Base-by-base conservation (phyloP, 176 grass and related monocot species). In the Tuctoria greenei region DNA sequence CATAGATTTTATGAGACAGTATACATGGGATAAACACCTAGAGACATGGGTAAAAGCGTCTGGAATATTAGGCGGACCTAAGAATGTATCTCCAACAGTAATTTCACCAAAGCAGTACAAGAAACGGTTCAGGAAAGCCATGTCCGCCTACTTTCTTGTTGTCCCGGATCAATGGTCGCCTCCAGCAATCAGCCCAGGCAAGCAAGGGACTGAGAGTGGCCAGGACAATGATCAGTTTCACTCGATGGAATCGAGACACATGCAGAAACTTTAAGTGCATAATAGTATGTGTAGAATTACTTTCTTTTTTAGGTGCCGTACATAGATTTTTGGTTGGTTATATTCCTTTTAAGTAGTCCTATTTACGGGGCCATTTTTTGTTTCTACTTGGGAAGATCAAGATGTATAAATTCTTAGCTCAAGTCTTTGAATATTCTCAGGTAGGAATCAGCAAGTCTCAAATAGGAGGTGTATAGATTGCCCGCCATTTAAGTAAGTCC, bases 41-140 rank as follows among this genome's bases (percentile, higher is more conserved):
- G 92, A 99, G 80, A 95, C 95, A 82, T 99, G 95, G 89, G 95
- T 95, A 35, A 99, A 99, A 84, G 89, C 95, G 83, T 92, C 95
- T 62, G 92, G 95, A 65, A 95, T 99, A 74, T 82, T 99, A 75
- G 95, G 95, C 15, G 95, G 95, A 47, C 95, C 89, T 1, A 99
- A 90, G 66, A 99, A 99, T 71, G 92, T 90, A 4, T 88, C 87
- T 27, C 92, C 95, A 15, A 99, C 95, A 16, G 95, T 99, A 37
- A 92, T 99, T 84, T 99, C 95, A 52, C 95, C 95, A 7, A 92
- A 95, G 77, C 91, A 99, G 73, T 99, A 99, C 89, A 99, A 99
- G 81, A 92, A 79, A 18, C 82, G 92, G 16, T 99, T 99, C 71
- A 87, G 95, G 39, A 99, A 99, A 88, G 95, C 95, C 43, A 99